Evolutionary conservation across 1,139 yeast genomes (phyloP).

Genomic region (Saccharomyces pastorianus): DNA sequence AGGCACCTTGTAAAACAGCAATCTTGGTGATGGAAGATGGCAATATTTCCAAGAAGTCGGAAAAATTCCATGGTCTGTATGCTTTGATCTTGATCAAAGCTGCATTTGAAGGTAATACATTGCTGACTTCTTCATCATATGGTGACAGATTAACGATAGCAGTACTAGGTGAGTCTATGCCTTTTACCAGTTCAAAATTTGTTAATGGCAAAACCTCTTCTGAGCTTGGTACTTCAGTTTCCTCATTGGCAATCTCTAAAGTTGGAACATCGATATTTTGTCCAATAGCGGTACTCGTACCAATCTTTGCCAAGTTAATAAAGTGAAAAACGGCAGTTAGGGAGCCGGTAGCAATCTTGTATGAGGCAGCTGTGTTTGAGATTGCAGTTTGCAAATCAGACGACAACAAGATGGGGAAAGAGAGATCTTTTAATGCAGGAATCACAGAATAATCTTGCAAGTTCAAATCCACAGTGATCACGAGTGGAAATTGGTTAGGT

Average conservation of each 20-base stretch:
- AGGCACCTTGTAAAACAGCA: conserved; percentile 56
- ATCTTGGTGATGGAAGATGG: conserved; percentile 53
- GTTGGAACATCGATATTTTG: conserved; percentile 8
- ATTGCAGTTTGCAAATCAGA: conserved; percentile 47
- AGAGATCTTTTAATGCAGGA: conserved; percentile 63
- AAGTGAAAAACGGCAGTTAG: conserved; percentile 64
- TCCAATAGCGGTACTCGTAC: conserved; percentile 26
- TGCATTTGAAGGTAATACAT: conserved; percentile 33
- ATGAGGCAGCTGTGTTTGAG: conserved; percentile 44
- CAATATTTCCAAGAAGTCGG: conserved; percentile 41
- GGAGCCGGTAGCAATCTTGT: conserved; percentile 44
- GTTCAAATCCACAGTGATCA: conserved; percentile 52
- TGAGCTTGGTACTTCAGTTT: not conserved
- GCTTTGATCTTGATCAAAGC: conserved; percentile 53
- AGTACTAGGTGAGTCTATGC: conserved; percentile 22
- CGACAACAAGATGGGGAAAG: conserved; percentile 57
- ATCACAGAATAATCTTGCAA: conserved; percentile 57
- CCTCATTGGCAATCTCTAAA: conserved; percentile 5
- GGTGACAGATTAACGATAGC: conserved; percentile 59
- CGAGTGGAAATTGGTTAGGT: conserved; percentile 34
- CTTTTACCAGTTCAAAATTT: conserved; percentile 2
- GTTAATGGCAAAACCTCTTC: not conserved
- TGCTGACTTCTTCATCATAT: conserved; percentile 38
- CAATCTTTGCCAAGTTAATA: conserved; percentile 30
- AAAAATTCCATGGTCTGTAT: conserved; percentile 64